A percentile compares a stretch with the other conserved stretches of the same genome.
Conservation (phyloP, 1,284 basidiomycete genomes). For the Cerioporus squamosus region DNA sequence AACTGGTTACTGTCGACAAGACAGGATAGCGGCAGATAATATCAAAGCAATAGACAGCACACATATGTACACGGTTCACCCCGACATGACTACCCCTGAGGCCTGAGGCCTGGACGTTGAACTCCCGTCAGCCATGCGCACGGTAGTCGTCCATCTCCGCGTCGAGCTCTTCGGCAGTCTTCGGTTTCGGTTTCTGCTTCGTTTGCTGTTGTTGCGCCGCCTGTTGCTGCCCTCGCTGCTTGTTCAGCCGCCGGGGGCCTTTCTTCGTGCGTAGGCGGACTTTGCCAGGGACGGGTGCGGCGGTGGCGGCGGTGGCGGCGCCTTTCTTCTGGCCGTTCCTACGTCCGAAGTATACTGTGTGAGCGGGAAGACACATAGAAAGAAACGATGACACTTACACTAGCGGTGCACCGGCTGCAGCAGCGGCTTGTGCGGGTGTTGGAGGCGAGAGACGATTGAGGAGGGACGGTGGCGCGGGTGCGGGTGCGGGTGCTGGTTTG, state of each 20-base stretch:
- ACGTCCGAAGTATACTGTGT: neutral
- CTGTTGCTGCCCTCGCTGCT: conserved; percentile 37
- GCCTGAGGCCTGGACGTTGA: too few relatives aligned
- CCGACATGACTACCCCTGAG: too few relatives aligned
- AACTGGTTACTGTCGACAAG: too few relatives aligned
- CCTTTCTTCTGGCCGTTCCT: conserved; percentile 1
- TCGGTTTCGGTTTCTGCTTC: conserved; percentile 17
- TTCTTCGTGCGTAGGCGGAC: conserved; percentile 55
- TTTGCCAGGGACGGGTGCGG: conserved; percentile 17
- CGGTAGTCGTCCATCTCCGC: conserved; percentile 77
- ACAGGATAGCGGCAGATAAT: too few relatives aligned
- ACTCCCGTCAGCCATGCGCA: conserved; percentile 33
- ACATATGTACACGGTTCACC: neutral
- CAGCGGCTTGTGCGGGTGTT: conserved; percentile 3
- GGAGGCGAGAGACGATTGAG: conserved; percentile 37
- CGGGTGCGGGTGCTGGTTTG: conserved; percentile 15
- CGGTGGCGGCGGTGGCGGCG: neutral
- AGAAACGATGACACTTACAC: neutral
- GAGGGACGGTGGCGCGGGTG: conserved; percentile 38
- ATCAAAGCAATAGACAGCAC: too few relatives aligned
- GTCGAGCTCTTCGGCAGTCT: conserved; percentile 58
- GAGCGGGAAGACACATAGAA: neutral
- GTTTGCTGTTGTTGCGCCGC: neutral
- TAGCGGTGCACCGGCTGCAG: neutral
- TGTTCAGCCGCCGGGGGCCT: conserved; percentile 67